phyloP scores from a whole-genome alignment of 495 filamentous ascomycete genomes.

The Daldinia vernicosa region DNA sequence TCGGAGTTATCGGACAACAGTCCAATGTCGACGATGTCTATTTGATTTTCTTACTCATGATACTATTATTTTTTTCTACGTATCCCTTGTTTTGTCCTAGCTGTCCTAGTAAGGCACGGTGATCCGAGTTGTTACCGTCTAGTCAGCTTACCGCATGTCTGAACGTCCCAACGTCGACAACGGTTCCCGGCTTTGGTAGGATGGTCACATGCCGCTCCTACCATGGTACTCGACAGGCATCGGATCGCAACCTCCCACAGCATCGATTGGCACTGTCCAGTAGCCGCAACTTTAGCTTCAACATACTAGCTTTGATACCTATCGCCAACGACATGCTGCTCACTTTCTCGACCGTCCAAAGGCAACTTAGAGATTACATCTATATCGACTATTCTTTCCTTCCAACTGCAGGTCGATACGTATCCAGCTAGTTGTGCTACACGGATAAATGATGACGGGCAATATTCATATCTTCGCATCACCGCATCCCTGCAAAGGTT shows the following conservation, averaged over 20 bases:
- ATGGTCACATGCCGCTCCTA: conserved; percentile 34
- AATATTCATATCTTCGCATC: conserved; percentile 25
- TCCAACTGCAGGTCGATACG: conserved; percentile 31
- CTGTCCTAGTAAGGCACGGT: conserved; percentile 27
- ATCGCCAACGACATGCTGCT: conserved; percentile 25
- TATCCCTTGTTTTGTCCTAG: conserved; percentile 6
- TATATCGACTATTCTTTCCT: conserved; percentile 24
- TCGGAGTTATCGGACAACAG: conserved; percentile 19
- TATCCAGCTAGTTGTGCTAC: conserved; percentile 25
- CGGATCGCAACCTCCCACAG: conserved; percentile 39
- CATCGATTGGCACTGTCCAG: conserved; percentile 23
- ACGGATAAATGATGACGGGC: conserved; percentile 21
- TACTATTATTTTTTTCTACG: conserved; percentile 13
- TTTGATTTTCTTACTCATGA: background rate
- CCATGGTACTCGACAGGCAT: conserved; percentile 23
- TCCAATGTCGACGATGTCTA: conserved; percentile 13
- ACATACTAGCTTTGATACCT: conserved; percentile 13
- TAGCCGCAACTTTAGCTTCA: conserved; percentile 25
- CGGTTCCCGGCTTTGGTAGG: conserved; percentile 14
- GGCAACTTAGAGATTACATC: background rate
- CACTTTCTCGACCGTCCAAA: conserved; percentile 25
- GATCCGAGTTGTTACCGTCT: conserved; percentile 27
- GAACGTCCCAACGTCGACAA: conserved; percentile 26
- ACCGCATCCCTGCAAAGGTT: conserved; percentile 28
- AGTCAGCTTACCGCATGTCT: conserved; percentile 42